Percentiles rank a stretch among this genome's conserved stretches.
These are phyloP conservation scores for Fusarium sp. DNA, from an alignment of 2,329 filamentous ascomycete genomes.

Conservation along the genomic window DNA sequence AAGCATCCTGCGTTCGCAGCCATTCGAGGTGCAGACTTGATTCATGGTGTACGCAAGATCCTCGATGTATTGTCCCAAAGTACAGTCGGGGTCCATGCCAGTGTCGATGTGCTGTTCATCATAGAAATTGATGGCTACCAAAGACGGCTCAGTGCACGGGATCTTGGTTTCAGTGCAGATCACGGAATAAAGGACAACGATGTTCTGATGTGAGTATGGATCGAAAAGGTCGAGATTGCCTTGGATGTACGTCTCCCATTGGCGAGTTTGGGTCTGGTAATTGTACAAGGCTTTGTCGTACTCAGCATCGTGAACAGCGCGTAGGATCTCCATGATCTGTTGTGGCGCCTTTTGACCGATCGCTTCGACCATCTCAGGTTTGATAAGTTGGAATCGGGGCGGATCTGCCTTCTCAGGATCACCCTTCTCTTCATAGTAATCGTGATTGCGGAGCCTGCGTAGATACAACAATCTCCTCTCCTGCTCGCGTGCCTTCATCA, in stretches of 20 bases:
- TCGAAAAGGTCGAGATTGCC: conserved; percentile 92
- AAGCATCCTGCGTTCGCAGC: conserved; percentile 87
- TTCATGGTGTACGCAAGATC: conserved; percentile 83
- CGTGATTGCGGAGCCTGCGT: conserved; percentile 83
- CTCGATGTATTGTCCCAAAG: conserved; percentile 94
- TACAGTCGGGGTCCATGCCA: conserved; percentile 85
- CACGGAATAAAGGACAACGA: conserved; percentile 91
- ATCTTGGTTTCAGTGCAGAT: conserved; percentile 95
- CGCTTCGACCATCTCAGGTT: conserved; percentile 93
- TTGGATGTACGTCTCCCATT: conserved; percentile 95
- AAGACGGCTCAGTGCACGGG: conserved; percentile 88
- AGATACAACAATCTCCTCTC: conserved; percentile 86
- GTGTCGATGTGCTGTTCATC: conserved; percentile 84
- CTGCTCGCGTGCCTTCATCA: conserved; percentile 92
- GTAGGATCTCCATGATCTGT: conserved; percentile 91
- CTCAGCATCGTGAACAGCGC: conserved; percentile 95
- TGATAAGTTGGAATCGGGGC: conserved; percentile 88
- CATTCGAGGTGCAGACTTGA: conserved; percentile 81
- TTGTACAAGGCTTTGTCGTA: conserved; percentile 95
- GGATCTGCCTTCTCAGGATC: conserved; percentile 71
- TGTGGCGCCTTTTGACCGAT: conserved; percentile 82
- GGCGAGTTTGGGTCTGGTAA: conserved; percentile 91
- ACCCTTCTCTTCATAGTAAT: conserved; percentile 66
- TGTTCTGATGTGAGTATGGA: conserved; percentile 95
- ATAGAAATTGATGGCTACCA: conserved; percentile 93